These are phyloP conservation scores for Schwanniomyces yamadae DNA, from an alignment of 805 yeast genomes.

Conservation along the genomic window DNA sequence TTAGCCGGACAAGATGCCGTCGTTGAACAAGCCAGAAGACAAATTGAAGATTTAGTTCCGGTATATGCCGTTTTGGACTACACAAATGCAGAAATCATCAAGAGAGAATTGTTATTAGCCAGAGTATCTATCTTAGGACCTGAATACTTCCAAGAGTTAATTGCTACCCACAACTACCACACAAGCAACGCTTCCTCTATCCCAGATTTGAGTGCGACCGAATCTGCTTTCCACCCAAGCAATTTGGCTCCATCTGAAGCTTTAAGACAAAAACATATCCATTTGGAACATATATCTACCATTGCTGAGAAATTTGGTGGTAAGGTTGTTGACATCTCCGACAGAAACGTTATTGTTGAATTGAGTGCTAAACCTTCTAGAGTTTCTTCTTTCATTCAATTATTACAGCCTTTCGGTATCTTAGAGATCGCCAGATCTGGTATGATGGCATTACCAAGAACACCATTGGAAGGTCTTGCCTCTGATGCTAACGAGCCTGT, in stretches of 20 bases:
- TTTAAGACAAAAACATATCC: slow-evolving; percentile 88
- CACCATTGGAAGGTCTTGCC: slow-evolving; percentile 63
- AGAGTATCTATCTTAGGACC: slow-evolving; percentile 93
- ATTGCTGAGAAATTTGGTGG: slow-evolving; percentile 90
- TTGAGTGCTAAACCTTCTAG: slow-evolving; percentile 91
- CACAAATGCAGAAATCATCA: slow-evolving; percentile 83
- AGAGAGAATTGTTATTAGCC: slow-evolving; percentile 87
- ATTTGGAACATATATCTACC: slow-evolving; percentile 78
- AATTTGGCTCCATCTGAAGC: slow-evolving; percentile 90
- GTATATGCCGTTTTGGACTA: slow-evolving; percentile 97
- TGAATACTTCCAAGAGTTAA: slow-evolving; percentile 94
- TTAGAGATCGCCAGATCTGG: slow-evolving; percentile 96
- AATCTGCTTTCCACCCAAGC: slow-evolving; percentile 74
- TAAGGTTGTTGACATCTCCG: slow-evolving; percentile 85
- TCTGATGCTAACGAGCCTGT: slow-evolving; percentile 46
- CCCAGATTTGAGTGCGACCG: slow-evolving; percentile 44
- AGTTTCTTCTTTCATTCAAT: slow-evolving; percentile 79
- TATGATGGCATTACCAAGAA: slow-evolving; percentile 97
- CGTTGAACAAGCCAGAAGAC: slow-evolving; percentile 97
- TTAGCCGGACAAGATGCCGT: slow-evolving; percentile 93
- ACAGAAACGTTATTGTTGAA: slow-evolving; percentile 91
- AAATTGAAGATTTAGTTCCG: slow-evolving; percentile 95
- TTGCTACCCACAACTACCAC: slow-evolving; percentile 73
- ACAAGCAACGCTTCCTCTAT: slow-evolving; percentile 39
- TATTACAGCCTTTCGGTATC: slow-evolving; percentile 93